Conservation (phyloP, 2,329 filamentous ascomycete species). For the Colletotrichum agaves region DNA sequence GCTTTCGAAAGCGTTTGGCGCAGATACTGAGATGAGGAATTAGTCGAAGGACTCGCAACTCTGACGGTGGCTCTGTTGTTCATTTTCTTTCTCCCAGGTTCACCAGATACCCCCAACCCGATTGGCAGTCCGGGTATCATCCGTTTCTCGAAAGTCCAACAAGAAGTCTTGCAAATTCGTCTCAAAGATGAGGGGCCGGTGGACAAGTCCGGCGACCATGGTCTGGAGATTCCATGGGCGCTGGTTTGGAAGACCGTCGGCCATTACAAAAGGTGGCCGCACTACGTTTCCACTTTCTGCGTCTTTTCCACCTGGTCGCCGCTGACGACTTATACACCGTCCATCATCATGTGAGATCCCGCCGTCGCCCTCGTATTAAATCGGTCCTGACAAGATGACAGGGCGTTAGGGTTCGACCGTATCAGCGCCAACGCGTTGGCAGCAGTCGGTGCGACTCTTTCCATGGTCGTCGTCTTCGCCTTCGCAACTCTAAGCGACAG, state of each 20-base stretch:
- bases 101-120: constrained; percentile 52
- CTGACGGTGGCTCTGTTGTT: constrained; percentile 52
- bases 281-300: constrained; percentile 59
- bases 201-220: constrained; percentile 47
- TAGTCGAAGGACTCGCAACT: constrained; percentile 58
- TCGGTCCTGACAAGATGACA: constrained; percentile 25
- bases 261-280: constrained; percentile 59
- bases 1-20: background rate
- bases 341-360: constrained; percentile 51
- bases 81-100: constrained; percentile 55
- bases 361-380: background rate
- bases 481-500: constrained; percentile 61
- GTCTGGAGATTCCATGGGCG: constrained; percentile 49
- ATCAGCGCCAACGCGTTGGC: constrained; percentile 59
- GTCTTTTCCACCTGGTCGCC: constrained; percentile 65
- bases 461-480: constrained; percentile 58
- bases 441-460: constrained; percentile 54
- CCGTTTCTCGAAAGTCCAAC: constrained; percentile 48
- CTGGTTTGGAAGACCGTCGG: constrained; percentile 56
- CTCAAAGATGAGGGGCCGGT: constrained; percentile 48
- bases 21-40: background rate
- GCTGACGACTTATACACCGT: constrained; percentile 62
- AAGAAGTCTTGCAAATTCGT: constrained; percentile 47
- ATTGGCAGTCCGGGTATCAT: constrained; percentile 52
- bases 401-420: constrained; percentile 56